These are phyloP conservation scores for Lanmaoa rubissima DNA, from an alignment of 768 basidiomycete genomes.

Conservation along the genomic window DNA sequence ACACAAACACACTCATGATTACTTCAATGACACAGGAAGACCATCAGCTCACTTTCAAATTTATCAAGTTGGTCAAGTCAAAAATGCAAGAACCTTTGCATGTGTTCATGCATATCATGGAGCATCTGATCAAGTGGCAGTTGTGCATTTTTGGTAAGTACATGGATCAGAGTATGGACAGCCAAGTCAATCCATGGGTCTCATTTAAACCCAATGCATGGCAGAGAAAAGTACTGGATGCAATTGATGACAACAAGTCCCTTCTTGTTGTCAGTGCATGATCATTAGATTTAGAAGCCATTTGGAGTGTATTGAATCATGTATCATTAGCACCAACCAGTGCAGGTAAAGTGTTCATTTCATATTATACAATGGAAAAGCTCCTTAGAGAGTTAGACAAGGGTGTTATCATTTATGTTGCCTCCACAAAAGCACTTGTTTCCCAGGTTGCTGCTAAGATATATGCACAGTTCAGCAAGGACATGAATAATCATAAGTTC, in stretches of 20 bases:
- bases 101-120: constrained; percentile 53
- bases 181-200: constrained; percentile 54
- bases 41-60: constrained; percentile 45
- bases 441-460: constrained; percentile 71
- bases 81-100: constrained; percentile 40
- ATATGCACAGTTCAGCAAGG: constrained; percentile 67
- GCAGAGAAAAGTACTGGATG: constrained; percentile 66
- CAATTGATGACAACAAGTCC: constrained; percentile 56
- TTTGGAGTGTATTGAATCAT: background rate
- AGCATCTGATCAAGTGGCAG: constrained; percentile 64
- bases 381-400: constrained; percentile 61
- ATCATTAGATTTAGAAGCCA: background rate
- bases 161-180: constrained; percentile 74
- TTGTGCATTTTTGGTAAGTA: constrained; percentile 65
- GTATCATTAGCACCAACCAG: constrained; percentile 55
- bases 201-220: constrained; percentile 67
- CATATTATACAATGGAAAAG: constrained; percentile 75
- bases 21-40: constrained; percentile 20
- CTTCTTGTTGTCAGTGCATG: constrained; percentile 61
- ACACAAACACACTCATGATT: constrained; percentile 26
- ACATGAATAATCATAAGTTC: constrained; percentile 43
- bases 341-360: constrained; percentile 77
- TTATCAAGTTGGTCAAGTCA: constrained; percentile 52
- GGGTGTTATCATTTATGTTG: constrained; percentile 68
- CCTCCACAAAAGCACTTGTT: constrained; percentile 74